phyloP scores from a whole-genome alignment of 1,284 basidiomycete species.

The Phlebopus sp. region DNA sequence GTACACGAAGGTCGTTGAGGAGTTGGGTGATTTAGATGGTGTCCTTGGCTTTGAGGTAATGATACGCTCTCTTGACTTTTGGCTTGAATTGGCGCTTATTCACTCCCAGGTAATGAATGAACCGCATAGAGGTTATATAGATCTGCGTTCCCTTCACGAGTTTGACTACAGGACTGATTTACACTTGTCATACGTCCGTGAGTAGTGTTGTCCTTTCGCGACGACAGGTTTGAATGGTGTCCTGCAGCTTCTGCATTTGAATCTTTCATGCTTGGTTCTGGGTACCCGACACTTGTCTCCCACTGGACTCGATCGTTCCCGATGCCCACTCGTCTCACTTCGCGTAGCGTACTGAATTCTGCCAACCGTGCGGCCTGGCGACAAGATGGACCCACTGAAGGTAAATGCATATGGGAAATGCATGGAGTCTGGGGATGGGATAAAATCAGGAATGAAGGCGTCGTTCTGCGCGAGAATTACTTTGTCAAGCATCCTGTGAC shows the following conservation, averaged over 20 bases:
- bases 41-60: constrained; percentile 88
- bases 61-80: not conserved
- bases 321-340: constrained; percentile 69
- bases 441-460: constrained; percentile 59
- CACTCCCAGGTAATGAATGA: constrained; percentile 86
- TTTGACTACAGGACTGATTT: constrained; percentile 96
- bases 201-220: constrained; percentile 30
- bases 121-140: constrained; percentile 91
- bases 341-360: constrained; percentile 56
- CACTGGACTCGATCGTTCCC: constrained; percentile 83
- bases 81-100: constrained; percentile 6
- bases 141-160: constrained; percentile 75
- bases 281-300: constrained; percentile 70
- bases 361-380: constrained; percentile 65
- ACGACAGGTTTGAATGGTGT: not conserved
- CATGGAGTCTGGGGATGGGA: constrained; percentile 97
- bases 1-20: constrained; percentile 67
- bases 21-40: constrained; percentile 71
- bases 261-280: constrained; percentile 81
- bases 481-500: constrained; percentile 71
- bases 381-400: constrained; percentile 64
- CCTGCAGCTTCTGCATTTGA: constrained; percentile 72
- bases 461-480: constrained; percentile 84
- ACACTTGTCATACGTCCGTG: constrained; percentile 81
- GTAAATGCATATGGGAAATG: constrained; percentile 83